Base-by-base conservation (phyloP, 2,329 filamentous ascomycete genomes). In the Gnomoniopsis smithogilvyi region DNA sequence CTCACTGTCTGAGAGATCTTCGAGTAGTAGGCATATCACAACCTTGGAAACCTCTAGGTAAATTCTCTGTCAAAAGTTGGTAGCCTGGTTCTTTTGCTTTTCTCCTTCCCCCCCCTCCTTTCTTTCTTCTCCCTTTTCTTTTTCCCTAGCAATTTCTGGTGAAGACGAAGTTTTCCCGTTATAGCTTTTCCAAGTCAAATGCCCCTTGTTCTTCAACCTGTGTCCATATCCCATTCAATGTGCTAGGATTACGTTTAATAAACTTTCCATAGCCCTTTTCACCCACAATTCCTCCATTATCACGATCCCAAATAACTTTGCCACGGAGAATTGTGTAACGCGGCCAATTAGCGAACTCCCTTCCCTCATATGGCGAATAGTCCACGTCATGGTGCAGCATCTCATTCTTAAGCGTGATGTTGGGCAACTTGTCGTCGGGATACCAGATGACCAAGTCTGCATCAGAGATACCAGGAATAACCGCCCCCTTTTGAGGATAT, bases 321-420 rank as follows among this genome's bases (percentile, higher is more conserved):
- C 84, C 84, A 57, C 84, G 70, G 30, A 88, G 61, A 15, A 87
- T 74, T 0, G 83, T 87, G 63, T 81, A 86, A 33, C 83, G 72
- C 10, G 83, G 83, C 84, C 84, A 87, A 57, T 86, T 82, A 21
- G 73, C 76, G 33, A 87, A 65, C 17, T 64, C 69, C 54, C 74
- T 74, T 0, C 83, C 83, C 66, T 86, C 83, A 64, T 81, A 87
- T 0, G 84, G 83, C 10, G 83, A 85, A 64, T 87, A 85, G 64
- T 87, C 83, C 2, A 83, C 79, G 61, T 83, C 77, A 65, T 87
- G 84, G 67, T 87, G 83, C 62, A 87, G 65, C 73, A 80, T 79
- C 2, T 72, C 70, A 63, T 85, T 84, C 38, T 68, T 80, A 58
- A 83, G 60, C 22, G 65, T 67, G 61, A 81, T 76, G 10, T 74